Conservation (phyloP, 768 basidiomycete species). For the Lyophyllum semitale region DNA sequence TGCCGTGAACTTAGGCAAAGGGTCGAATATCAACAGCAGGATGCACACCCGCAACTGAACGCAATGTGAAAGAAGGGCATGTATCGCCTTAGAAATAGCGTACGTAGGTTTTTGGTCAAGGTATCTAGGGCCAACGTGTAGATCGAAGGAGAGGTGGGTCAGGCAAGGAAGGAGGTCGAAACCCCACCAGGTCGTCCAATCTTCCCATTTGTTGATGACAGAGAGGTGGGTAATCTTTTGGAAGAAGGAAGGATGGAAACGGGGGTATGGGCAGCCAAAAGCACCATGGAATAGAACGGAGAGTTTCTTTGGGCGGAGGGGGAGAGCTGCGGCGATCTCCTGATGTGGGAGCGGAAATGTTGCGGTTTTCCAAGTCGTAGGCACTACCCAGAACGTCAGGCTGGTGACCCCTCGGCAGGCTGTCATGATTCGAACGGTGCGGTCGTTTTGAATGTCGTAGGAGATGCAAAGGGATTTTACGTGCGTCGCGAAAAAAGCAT, state of each 20-base stretch:
- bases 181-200: slow-evolving; percentile 41
- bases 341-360: slow-evolving; percentile 12
- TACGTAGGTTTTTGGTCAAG: slow-evolving; percentile 19
- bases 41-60: slow-evolving; percentile 29
- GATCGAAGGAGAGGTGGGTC: slow-evolving; percentile 39
- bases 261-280: slow-evolving; percentile 20
- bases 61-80: slow-evolving; percentile 24
- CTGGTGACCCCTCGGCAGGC: slow-evolving; percentile 33
- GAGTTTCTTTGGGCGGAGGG: slow-evolving; percentile 31
- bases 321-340: slow-evolving; percentile 19
- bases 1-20: slow-evolving; percentile 17
- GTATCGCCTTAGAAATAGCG: slow-evolving; percentile 23
- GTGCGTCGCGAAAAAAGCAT: slow-evolving; percentile 33
- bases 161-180: slow-evolving; percentile 29
- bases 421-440: slow-evolving; percentile 32
- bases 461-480: slow-evolving; percentile 39
- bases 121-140: slow-evolving; percentile 30
- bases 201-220: slow-evolving; percentile 42
- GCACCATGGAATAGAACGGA: slow-evolving; percentile 32
- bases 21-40: slow-evolving; percentile 35
- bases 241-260: slow-evolving; percentile 33
- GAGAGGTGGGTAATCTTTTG: slow-evolving; percentile 38
- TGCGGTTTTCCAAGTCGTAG: slow-evolving; percentile 13
- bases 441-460: slow-evolving; percentile 31
- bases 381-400: slow-evolving; percentile 39